phyloP scores from a whole-genome alignment of 2,329 filamentous ascomycete genomes.

The Apiospora sp. region DNA sequence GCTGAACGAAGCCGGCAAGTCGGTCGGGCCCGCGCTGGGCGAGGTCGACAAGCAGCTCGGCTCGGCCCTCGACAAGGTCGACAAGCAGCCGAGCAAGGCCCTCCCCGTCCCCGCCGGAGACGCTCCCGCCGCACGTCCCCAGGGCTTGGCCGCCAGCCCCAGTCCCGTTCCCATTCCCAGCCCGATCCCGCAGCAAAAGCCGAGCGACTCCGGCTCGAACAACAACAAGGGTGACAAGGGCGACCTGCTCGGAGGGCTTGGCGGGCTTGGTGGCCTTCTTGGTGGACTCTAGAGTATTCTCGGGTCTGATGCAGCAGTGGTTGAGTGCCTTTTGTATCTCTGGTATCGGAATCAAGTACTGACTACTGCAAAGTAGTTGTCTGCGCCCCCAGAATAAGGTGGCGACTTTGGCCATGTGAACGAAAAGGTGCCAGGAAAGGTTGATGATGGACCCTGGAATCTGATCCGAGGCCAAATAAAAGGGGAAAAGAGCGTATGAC shows the following conservation, averaged over 20 bases:
- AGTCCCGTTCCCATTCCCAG: neutral
- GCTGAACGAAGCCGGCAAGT: constrained; percentile 1
- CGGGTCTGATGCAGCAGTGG: neutral
- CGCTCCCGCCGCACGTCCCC: neutral
- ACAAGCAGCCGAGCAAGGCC: neutral
- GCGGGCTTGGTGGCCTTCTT: neutral
- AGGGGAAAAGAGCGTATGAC: neutral
- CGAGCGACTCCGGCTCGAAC: neutral
- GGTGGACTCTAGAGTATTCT: neutral
- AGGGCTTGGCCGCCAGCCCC: neutral
- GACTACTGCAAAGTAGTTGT: neutral
- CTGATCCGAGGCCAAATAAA: neutral
- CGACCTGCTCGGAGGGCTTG: neutral
- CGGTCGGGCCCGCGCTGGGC: neutral
- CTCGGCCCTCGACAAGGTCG: neutral
- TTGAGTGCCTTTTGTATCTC: neutral
- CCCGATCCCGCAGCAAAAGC: neutral
- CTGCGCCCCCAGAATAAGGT: neutral
- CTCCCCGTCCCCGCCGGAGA: neutral
- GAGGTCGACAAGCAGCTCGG: neutral
- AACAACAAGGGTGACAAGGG: neutral
- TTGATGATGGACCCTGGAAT: neutral
- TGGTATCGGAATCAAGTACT: neutral
- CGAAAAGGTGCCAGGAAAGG: neutral
- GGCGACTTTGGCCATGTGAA: neutral